Evolutionary conservation across 768 basidiomycete genomes (phyloP).

Genomic region (Suillus placidus): DNA sequence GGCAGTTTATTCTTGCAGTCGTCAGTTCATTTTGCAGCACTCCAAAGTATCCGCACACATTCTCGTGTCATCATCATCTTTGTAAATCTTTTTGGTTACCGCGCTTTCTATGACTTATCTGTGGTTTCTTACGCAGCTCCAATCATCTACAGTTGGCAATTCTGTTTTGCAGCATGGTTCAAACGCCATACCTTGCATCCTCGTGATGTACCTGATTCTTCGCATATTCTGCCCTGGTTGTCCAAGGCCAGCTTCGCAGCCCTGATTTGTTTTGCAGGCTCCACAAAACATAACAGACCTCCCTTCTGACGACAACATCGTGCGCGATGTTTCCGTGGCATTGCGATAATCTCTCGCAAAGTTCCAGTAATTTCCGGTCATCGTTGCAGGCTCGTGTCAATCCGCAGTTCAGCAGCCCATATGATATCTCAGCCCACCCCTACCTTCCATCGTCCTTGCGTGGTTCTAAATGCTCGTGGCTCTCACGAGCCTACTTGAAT

Average conservation of each 20-base stretch:
- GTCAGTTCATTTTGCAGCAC: conserved; percentile 3
- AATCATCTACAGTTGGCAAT: background rate
- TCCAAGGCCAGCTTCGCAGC: background rate
- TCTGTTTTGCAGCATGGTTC: background rate
- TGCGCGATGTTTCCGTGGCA: background rate
- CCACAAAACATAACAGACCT: background rate
- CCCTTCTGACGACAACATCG: background rate
- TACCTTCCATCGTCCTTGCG: background rate
- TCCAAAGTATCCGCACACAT: background rate
- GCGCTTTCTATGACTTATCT: background rate
- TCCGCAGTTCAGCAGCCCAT: background rate
- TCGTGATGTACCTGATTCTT: background rate
- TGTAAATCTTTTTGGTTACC: background rate
- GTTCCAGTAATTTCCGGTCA: background rate
- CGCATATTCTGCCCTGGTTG: background rate
- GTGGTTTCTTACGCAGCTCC: background rate
- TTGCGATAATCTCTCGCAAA: background rate
- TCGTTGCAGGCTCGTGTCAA: background rate
- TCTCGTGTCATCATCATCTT: background rate
- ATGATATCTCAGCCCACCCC: background rate
- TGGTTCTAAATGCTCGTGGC: background rate
- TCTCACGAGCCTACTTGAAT: background rate
- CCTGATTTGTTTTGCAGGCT: background rate
- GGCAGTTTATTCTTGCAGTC: conserved; percentile 1
- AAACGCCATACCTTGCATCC: background rate